Evolutionary conservation across 148 eudicot genomes (phyloP).

Genomic region (Gaultheria prostrata): DNA sequence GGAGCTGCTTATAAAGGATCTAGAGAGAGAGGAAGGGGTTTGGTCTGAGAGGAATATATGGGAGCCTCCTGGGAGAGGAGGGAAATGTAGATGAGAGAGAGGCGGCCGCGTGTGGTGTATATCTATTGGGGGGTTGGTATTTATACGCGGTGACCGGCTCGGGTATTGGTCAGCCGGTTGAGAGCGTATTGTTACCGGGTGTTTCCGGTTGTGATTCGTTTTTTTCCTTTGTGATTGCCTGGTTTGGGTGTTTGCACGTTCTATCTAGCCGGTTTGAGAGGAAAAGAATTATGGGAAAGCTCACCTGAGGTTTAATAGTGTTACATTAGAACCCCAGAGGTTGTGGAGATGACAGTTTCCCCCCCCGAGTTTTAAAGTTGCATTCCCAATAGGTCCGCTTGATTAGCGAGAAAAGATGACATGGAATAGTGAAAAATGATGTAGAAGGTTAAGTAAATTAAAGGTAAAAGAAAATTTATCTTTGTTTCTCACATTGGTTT

Average conservation of each 20-base stretch:
- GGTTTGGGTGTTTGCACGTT: background rate
- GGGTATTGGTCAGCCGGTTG: background rate
- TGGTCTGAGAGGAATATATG: background rate
- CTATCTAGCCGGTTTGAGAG: background rate
- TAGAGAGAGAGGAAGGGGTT: background rate
- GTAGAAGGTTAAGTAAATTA: too few relatives aligned
- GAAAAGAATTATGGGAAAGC: background rate
- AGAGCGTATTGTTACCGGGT: background rate
- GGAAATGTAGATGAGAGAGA: background rate
- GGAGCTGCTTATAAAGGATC: background rate
- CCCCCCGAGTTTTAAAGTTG: background rate
- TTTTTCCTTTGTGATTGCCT: background rate
- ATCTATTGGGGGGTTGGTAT: background rate
- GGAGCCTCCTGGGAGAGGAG: background rate
- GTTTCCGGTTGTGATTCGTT: background rate
- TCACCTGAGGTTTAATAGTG: background rate
- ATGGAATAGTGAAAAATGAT: too few relatives aligned
- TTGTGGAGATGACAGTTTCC: background rate
- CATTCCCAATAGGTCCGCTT: too few relatives aligned
- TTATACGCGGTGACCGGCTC: conserved; percentile 17
- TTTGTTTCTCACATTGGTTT: too few relatives aligned
- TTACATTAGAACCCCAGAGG: background rate
- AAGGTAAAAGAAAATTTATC: too few relatives aligned
- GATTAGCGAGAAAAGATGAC: too few relatives aligned
- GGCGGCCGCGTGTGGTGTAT: background rate